Evolutionary conservation across 495 filamentous ascomycete species (phyloP).

Genomic region (Neurospora tetrasperma): DNA sequence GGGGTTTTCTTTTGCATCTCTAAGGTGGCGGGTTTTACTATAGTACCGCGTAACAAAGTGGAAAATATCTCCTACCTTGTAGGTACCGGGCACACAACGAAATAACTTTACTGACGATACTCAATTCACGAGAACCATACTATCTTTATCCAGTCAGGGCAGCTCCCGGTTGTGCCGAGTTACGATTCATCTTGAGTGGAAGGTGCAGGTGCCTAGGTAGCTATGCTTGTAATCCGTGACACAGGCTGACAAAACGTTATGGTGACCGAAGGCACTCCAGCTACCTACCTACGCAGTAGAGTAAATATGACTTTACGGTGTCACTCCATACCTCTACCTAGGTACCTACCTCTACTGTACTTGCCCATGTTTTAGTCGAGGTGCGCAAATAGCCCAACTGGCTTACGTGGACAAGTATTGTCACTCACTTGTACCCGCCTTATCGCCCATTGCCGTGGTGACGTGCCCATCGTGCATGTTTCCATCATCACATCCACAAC

Average conservation of each 20-base stretch:
- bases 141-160: background rate
- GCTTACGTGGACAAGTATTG: background rate
- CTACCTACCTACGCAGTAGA: background rate
- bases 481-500: background rate
- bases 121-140: too few relatives aligned
- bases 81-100: background rate
- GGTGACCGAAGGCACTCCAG: background rate
- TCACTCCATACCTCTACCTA: background rate
- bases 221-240: background rate
- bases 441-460: background rate
- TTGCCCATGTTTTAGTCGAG: background rate
- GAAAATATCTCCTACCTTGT: background rate
- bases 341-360: background rate
- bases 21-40: background rate
- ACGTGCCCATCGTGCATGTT: background rate
- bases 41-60: background rate
- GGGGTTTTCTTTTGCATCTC: background rate
- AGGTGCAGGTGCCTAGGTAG: background rate
- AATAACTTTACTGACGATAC: background rate
- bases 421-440: background rate
- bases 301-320: background rate
- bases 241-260: background rate
- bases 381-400: background rate
- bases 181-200: background rate
- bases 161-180: background rate